A percentile compares a stretch with the other conserved stretches of the same genome.
These are phyloP conservation scores for Penicillium psychrosexuale DNA, from an alignment of 2,329 filamentous ascomycete species.

Conservation along the genomic window DNA sequence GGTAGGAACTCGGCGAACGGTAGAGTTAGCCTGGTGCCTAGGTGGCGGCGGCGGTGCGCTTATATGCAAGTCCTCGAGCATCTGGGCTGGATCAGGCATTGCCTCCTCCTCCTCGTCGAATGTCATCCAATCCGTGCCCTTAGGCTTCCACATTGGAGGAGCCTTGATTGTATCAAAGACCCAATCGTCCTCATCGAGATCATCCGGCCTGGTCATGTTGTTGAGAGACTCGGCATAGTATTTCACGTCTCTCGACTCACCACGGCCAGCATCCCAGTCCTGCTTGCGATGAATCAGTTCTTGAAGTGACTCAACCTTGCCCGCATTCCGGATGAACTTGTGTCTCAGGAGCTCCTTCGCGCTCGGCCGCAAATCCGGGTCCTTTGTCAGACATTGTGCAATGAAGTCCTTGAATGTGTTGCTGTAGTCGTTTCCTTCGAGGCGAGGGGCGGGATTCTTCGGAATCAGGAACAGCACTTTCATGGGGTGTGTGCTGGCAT, in stretches of 20 bases:
- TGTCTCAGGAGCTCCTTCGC: conserved; percentile 86
- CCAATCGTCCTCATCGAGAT: conserved; percentile 82
- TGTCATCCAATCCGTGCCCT: conserved; percentile 47
- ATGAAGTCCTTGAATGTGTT: conserved; percentile 94
- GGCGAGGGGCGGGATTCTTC: conserved; percentile 76
- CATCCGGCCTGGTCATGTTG: conserved; percentile 58
- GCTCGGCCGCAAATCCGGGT: conserved; percentile 76
- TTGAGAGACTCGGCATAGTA: conserved; percentile 93
- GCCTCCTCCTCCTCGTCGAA: conserved; percentile 33
- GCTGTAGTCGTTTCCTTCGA: conserved; percentile 78
- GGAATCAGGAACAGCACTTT: conserved; percentile 90
- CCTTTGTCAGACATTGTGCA: conserved; percentile 84
- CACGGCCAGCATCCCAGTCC: conserved; percentile 73
- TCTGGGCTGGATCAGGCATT: conserved; percentile 31
- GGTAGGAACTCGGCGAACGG: conserved; percentile 49
- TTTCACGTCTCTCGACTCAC: conserved; percentile 66
- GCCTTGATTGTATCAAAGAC: conserved; percentile 90
- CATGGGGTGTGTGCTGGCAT: conserved; percentile 85
- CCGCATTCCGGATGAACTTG: conserved; percentile 80
- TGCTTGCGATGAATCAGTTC: conserved; percentile 80
- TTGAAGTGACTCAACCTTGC: conserved; percentile 81
- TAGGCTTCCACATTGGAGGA: conserved; percentile 58
- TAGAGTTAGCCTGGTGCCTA: conserved; percentile 59
- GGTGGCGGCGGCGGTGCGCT: conserved; percentile 45
- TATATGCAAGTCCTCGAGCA: conserved; percentile 41